A percentile compares a stretch with the other conserved stretches of the same genome.
Evolutionary conservation across 163 green algal genomes (phyloP).

Genomic region (Chlamydomonas reinhardtii): DNA sequence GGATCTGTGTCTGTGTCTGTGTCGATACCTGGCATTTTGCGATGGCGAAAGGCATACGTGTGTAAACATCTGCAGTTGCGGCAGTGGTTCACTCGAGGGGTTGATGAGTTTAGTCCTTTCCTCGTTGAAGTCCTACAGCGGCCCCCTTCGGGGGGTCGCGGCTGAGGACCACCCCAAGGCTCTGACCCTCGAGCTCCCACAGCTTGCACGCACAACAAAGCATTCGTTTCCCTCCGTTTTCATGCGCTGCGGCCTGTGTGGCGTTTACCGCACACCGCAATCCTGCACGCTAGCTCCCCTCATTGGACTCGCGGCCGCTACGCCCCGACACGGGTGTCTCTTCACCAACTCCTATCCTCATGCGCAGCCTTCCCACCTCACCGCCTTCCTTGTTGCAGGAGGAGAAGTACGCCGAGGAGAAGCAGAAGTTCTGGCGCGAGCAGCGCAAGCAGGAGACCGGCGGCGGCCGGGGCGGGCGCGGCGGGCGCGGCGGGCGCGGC

Average conservation of each 20-base stretch:
- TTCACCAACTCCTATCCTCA: too few species aligned
- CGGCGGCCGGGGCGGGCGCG: conserved; percentile 22
- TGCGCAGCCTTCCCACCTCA: too few species aligned
- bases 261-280: too few species aligned
- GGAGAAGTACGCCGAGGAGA: conserved; percentile 57
- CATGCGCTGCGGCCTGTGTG: too few species aligned
- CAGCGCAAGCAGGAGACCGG: conserved; percentile 15
- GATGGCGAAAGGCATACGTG: too few species aligned
- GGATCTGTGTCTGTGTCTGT: conserved; percentile 1
- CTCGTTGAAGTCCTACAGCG: conserved; percentile 23
- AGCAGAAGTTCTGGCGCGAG: conserved; percentile 27
- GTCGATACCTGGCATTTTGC: too few species aligned
- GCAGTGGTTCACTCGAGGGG: not conserved
- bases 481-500: not conserved
- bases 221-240: not conserved
- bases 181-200: not conserved
- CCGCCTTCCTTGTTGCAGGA: too few species aligned
- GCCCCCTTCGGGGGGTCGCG: not conserved
- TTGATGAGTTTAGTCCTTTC: not conserved
- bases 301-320: too few species aligned
- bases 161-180: conserved; percentile 1
- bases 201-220: too few species aligned
- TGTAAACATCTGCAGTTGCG: too few species aligned
- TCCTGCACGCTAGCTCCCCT: too few species aligned
- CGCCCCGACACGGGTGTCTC: too few species aligned